Base-by-base conservation (phyloP, 371 early-diverging fungal genomes). In the Mortierella sp. region DNA sequence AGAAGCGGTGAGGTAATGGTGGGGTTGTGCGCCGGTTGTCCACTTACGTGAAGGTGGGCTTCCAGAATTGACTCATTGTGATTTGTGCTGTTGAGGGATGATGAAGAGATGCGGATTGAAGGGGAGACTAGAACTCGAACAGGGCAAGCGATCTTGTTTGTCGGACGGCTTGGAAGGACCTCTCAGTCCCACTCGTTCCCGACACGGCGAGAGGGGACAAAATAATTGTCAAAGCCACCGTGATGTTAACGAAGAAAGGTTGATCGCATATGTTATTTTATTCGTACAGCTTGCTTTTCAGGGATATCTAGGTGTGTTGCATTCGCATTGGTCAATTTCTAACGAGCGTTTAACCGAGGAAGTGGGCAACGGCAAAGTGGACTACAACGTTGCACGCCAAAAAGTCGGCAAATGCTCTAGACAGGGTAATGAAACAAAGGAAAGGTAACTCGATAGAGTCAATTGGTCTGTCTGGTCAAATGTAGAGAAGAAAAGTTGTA, bases 341-440 rank as follows among this genome's bases (percentile, higher is more conserved):
- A 31, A 16, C 11, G 10, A 13, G 9, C 4, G 24, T 79, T 82
- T 89, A 96, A 28, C 96, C 96, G 14, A 96, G 83, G 80, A 94
- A 96, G 88, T 96, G 93, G 73, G 94, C 91, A 11, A 94, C 94
- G n/a, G 95, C 91, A 77, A 94, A 95, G 79, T 93, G 94, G 40
- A 96, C 87, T 2, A 93, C 80, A 28, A 95, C 76, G 70, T 90
- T 90, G 83, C 94, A 93, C 71, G 95, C 90, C 44, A 93, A 90
- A 82, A 93, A 96, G 82, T 96, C 96, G 14, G 94, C 95, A 79
- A 94, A 94, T 6, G 96, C 95, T 61, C 95, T 94, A 82, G 5
- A 34, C 24, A 40, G 37, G 69, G 73, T 28, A 24, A 14, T 24
- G 24, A 21, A 34, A 0, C 43, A 13, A 9, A 0, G 31, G 2